Evolutionary conservation across 1,284 basidiomycete genomes (phyloP), one percentile per base, ranked within the genome.

Genomic region (Trametes hirsuta): DNA sequence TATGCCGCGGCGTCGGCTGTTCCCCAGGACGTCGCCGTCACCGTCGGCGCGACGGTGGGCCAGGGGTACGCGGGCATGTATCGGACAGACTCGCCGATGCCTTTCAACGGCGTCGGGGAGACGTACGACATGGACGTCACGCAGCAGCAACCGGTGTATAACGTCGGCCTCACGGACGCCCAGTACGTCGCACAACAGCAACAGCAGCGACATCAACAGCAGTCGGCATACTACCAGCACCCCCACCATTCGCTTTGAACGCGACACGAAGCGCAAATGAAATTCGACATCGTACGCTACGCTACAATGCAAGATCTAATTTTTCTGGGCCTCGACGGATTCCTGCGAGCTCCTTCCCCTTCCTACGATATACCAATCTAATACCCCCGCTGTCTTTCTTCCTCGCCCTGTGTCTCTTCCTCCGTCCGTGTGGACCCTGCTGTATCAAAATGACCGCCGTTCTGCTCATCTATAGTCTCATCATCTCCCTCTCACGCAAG

Each of bases 31-130:
- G 61, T 41, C 41, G 47, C 35, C 18, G 63, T 48, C 37, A 41
- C 34, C 30, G 42, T 39, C 40, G 40, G 50, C 22, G 49, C 21
- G 49, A n/a, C 50, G 42, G 36, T 22, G 41, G 39, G 49, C 59
- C 30, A 30, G 30, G 30, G 30, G 44, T 66, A 65, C 55, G 55
- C 49, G 52, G 66, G 59, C 39, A 53, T 66, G 57, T 72, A 70
- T 63, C 61, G 68, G 41, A 68, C 68, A 44, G 69, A 71, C 54
- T 71, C 71, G 58, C 70, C 72, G 55, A 70, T 72, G 68, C 71
- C 66, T 56, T 72, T 62, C 57, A 36, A 47, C 15, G 58, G 54
- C 18, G 53, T 42, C 22, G 51, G 44, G 45, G 66, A 62, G 50
- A 41, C 66, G 60, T 68, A 64, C 61, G 68, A 69, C 62, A 64